Percentiles rank a stretch among this genome's conserved stretches.
Conservation (phyloP, 495 filamentous ascomycete species). For the Trichoderma asperelloides region DNA sequence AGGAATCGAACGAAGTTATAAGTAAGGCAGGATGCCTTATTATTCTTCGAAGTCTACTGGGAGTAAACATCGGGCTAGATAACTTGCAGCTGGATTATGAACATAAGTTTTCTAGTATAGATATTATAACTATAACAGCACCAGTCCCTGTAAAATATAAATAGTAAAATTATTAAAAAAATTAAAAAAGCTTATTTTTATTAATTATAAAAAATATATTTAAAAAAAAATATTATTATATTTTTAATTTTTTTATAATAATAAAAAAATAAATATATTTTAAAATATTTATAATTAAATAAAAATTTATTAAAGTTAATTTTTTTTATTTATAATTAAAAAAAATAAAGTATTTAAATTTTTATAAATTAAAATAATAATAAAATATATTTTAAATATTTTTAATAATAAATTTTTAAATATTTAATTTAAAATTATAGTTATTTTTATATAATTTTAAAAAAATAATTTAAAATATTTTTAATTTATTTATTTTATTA, state of each 20-base stretch:
- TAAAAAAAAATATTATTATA: neutral
- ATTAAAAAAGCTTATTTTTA: neutral
- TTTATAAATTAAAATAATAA: too few relatives aligned
- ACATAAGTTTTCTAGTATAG: constrained; percentile 58
- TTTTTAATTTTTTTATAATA: neutral
- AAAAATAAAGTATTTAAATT: too few relatives aligned
- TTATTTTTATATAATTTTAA: too few relatives aligned
- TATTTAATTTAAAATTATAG: too few relatives aligned
- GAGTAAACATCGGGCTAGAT: constrained; percentile 67
- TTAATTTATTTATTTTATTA: too few relatives aligned
- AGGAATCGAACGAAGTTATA: constrained; percentile 85
- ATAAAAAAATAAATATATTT: too few relatives aligned
- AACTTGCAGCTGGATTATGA: constrained; percentile 73
- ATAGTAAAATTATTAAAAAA: neutral
- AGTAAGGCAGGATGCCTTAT: constrained; percentile 82
- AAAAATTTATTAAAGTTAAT: too few relatives aligned
- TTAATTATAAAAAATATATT: neutral
- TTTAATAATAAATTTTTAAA: too few relatives aligned
- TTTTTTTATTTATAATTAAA: too few relatives aligned
- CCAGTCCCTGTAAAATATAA: constrained; percentile 36
- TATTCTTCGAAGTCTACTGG: constrained; percentile 65
- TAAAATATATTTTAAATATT: too few relatives aligned
- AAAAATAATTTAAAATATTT: too few relatives aligned
- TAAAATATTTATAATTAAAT: too few relatives aligned
- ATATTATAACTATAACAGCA: constrained; percentile 71